Evolutionary conservation across 176 grass and related monocot species (phyloP).

Genomic region (Aegilops sharonensis): DNA sequence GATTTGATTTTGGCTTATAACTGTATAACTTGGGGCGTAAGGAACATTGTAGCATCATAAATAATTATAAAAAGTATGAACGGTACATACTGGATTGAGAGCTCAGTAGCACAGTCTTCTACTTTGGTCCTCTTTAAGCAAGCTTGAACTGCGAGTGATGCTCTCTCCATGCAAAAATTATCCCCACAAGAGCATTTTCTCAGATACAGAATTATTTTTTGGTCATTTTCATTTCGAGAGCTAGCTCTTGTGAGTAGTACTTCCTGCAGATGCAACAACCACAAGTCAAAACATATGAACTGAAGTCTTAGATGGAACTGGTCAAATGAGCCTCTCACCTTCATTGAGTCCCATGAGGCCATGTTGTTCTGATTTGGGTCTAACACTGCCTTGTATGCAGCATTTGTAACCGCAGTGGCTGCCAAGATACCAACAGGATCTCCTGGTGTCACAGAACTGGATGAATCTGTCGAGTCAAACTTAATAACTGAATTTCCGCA

Average conservation of each 20-base stretch:
- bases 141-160: constrained; percentile 35
- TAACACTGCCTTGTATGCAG: constrained; percentile 64
- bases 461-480: constrained; percentile 14
- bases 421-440: constrained; percentile 68
- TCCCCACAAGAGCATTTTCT: constrained; percentile 36
- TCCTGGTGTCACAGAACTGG: constrained; percentile 38
- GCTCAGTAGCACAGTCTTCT: constrained; percentile 38
- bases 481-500: constrained; percentile 46
- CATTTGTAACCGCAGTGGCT: constrained; percentile 61
- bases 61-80: neutral
- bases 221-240: constrained; percentile 31
- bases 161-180: constrained; percentile 49
- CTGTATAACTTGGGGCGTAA: neutral
- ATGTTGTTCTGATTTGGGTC: constrained; percentile 56
- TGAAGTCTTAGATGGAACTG: neutral
- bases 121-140: constrained; percentile 53
- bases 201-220: constrained; percentile 48
- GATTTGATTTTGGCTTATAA: neutral
- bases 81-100: constrained; percentile 46
- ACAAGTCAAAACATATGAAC: constrained; percentile 27
- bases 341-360: constrained; percentile 54
- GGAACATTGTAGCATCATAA: neutral
- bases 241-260: constrained; percentile 46
- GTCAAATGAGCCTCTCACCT: constrained; percentile 35
- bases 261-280: constrained; percentile 42